These are phyloP conservation scores for Brassica rapa DNA, from an alignment of 345 rosid genomes.

Conservation along the genomic window DNA sequence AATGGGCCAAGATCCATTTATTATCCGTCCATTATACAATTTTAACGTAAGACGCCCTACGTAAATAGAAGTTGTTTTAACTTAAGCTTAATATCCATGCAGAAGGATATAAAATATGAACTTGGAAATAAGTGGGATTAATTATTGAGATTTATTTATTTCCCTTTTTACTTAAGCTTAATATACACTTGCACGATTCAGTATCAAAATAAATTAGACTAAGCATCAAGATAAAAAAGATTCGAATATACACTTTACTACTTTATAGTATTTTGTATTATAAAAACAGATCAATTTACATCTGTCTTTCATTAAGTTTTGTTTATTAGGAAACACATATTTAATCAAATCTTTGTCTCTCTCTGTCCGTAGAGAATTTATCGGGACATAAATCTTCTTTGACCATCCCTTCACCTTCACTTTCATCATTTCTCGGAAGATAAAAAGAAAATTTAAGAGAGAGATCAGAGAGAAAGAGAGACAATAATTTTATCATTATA, in stretches of 20 bases:
- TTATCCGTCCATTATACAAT: background rate
- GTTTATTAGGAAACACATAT: background rate
- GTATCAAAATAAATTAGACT: background rate
- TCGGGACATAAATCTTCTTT: conserved; percentile 21
- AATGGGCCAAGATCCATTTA: background rate
- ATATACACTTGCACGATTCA: background rate
- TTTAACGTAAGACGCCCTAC: background rate
- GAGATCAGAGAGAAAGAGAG: background rate
- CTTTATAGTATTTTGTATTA: background rate
- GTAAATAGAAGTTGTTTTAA: background rate
- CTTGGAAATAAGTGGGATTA: no score
- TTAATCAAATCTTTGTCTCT: conserved; percentile 29
- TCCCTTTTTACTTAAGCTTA: background rate
- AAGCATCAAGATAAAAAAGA: background rate
- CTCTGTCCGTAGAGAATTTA: conserved; percentile 32
- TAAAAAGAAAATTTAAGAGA: conserved; percentile 19
- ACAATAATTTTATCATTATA: background rate
- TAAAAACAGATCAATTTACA: background rate
- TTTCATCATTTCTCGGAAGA: conserved; percentile 4
- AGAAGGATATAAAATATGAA: background rate
- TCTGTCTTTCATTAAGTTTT: background rate
- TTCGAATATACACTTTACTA: background rate
- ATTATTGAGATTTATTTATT: background rate
- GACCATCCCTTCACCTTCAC: conserved; percentile 35
- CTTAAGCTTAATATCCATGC: no score